Evolutionary conservation across 2,329 filamentous ascomycete species (phyloP).

Genomic region (Penicillium italicum): DNA sequence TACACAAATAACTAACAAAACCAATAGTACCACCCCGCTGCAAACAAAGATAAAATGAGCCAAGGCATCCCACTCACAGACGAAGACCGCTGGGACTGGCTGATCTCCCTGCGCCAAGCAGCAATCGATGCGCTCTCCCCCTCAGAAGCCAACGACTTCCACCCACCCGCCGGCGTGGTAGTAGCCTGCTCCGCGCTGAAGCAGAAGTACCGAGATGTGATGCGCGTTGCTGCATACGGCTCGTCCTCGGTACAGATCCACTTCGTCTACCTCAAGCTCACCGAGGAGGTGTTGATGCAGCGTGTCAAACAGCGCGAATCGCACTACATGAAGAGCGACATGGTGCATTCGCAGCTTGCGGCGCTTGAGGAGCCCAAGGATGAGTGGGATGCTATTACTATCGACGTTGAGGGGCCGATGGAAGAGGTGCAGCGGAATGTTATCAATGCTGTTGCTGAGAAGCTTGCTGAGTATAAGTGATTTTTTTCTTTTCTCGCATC

Average conservation of each 20-base stretch:
- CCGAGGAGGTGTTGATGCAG: slow-evolving; percentile 69
- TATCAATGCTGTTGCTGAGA: slow-evolving; percentile 54
- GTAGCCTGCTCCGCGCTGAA: slow-evolving; percentile 95
- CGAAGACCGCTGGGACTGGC: slow-evolving; percentile 96
- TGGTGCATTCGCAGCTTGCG: slow-evolving; percentile 90
- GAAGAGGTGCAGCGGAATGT: slow-evolving; percentile 59
- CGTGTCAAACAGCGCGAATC: slow-evolving; percentile 71
- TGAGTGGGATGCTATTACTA: slow-evolving; percentile 63
- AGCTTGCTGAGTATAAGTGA: slow-evolving; percentile 48
- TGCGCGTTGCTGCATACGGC: slow-evolving; percentile 75
- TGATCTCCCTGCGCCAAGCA: slow-evolving; percentile 69
- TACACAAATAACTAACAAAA: background rate
- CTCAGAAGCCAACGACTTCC: slow-evolving; percentile 36
- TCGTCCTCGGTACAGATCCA: slow-evolving; percentile 72
- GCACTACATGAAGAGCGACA: slow-evolving; percentile 93
- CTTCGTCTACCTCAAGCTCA: slow-evolving; percentile 85
- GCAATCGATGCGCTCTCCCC: slow-evolving; percentile 51
- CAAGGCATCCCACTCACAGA: slow-evolving; percentile 81
- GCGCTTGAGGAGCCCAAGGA: slow-evolving; percentile 84
- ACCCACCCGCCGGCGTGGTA: slow-evolving; percentile 70
- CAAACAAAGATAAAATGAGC: slow-evolving; percentile 90
- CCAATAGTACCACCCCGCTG: slow-evolving; percentile 49
- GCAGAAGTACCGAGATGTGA: slow-evolving; percentile 93
- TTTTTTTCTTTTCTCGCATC: background rate
- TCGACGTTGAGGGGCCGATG: slow-evolving; percentile 59